Percentiles rank a stretch among this genome's conserved stretches.
Evolutionary conservation across 2,329 filamentous ascomycete species (phyloP).

Genomic region (Saccharata proteae): DNA sequence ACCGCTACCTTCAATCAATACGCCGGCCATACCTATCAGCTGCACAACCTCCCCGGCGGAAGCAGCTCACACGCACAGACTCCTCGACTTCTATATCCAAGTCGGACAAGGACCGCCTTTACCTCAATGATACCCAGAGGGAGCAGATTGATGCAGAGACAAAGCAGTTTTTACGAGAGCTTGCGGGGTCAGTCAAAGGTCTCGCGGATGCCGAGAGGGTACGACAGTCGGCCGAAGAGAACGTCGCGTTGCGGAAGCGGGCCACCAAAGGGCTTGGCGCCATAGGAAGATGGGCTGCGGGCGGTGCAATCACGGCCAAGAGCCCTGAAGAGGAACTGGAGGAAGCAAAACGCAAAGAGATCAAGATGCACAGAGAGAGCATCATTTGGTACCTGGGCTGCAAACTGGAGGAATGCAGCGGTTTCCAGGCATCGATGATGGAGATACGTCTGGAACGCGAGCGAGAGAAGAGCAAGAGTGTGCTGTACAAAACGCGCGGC

Average conservation of each 20-base stretch:
- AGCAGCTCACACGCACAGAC: slow-evolving; percentile 31
- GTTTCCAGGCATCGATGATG: slow-evolving; percentile 82
- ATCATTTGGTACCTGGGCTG: slow-evolving; percentile 73
- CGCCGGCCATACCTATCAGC: slow-evolving; percentile 87
- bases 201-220: slow-evolving; percentile 74
- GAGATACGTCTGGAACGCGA: slow-evolving; percentile 75
- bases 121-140: slow-evolving; percentile 68
- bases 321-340: slow-evolving; percentile 57
- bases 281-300: slow-evolving; percentile 57
- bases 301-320: slow-evolving; percentile 38
- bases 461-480: slow-evolving; percentile 78
- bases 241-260: slow-evolving; percentile 60
- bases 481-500: slow-evolving; percentile 57
- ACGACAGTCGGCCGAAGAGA: slow-evolving; percentile 61
- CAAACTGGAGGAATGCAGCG: slow-evolving; percentile 62
- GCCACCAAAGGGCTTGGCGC: slow-evolving; percentile 49
- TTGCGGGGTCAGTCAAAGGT: slow-evolving; percentile 68
- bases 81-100: slow-evolving; percentile 18
- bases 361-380: slow-evolving; percentile 63
- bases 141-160: slow-evolving; percentile 81
- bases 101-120: slow-evolving; percentile 35
- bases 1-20: slow-evolving; percentile 67
- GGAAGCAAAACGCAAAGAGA: slow-evolving; percentile 55
- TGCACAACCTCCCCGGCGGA: slow-evolving; percentile 46
- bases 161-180: slow-evolving; percentile 71